phyloP scores from a whole-genome alignment of 805 yeast species.

The Blastobotrys americana region DNA sequence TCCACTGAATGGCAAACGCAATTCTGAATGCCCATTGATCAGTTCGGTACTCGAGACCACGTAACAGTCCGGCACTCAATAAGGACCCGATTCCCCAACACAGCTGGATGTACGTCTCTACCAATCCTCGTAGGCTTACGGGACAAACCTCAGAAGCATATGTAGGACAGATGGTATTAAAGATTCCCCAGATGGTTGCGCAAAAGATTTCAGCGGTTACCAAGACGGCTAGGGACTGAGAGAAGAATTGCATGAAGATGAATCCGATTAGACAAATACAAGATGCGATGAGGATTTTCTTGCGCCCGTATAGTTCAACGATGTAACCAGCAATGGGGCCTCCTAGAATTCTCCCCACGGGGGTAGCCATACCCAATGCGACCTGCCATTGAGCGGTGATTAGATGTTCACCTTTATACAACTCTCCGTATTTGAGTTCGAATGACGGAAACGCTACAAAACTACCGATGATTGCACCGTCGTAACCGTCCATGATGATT shows the following conservation, averaged over 20 bases:
- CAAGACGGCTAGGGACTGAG: conserved; percentile 32
- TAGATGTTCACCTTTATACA: conserved; percentile 3
- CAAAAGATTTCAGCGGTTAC: conserved; percentile 34
- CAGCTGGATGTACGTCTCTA: conserved; percentile 43
- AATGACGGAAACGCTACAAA: conserved; percentile 42
- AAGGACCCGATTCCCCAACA: conserved; percentile 56
- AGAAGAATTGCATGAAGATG: conserved; percentile 42
- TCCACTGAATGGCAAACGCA: conserved; percentile 56
- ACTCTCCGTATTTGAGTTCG: conserved; percentile 34
- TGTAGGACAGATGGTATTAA: conserved; percentile 42
- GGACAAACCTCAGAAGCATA: conserved; percentile 55
- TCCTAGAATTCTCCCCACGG: conserved; percentile 39
- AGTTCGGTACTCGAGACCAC: conserved; percentile 25
- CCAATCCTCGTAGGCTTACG: conserved; percentile 39
- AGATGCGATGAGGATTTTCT: conserved; percentile 36
- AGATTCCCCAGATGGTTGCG: conserved; percentile 45
- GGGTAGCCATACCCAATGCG: conserved; percentile 19
- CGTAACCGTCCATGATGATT: conserved; percentile 46
- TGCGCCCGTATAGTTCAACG: conserved; percentile 41
- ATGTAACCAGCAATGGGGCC: conserved; percentile 38
- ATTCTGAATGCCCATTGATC: conserved; percentile 40
- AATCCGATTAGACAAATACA: conserved; percentile 33
- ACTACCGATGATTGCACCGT: conserved; percentile 34
- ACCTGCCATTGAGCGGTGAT: conserved; percentile 21
- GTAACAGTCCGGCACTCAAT: conserved; percentile 45